Evolutionary conservation across 441 rosid genomes (phyloP).

Genomic region (Populus hybrid): DNA sequence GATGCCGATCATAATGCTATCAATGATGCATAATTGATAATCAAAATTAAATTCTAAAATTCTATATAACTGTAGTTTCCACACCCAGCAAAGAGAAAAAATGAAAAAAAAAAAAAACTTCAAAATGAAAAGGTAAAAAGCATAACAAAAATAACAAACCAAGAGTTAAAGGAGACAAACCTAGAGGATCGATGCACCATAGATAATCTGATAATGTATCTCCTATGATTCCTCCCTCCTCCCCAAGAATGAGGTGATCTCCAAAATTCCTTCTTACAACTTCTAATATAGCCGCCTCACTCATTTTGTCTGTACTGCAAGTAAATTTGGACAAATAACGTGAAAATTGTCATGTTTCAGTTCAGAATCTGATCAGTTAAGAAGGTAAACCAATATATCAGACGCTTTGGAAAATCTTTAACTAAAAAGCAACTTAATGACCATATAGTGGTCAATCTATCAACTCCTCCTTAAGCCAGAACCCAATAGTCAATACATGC

Average conservation of each 20-base stretch:
- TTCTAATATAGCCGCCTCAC: conserved; percentile 85
- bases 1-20: neutral
- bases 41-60: neutral
- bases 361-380: neutral
- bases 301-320: conserved; percentile 86
- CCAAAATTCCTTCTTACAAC: conserved; percentile 67
- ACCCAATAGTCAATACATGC: neutral
- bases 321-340: conserved; percentile 18
- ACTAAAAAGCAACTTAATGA: neutral
- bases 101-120: neutral
- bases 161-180: conserved; percentile 38
- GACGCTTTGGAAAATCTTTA: neutral
- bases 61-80: neutral
- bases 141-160: neutral
- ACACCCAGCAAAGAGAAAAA: neutral
- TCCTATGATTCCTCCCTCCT: conserved; percentile 91
- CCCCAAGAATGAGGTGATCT: conserved; percentile 94
- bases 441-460: neutral
- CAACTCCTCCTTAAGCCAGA: neutral
- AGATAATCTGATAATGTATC: conserved; percentile 81
- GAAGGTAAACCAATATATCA: neutral
- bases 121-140: neutral
- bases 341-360: conserved; percentile 10
- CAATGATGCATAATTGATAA: neutral
- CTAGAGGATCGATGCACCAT: conserved; percentile 98